Evolutionary conservation across 1,139 yeast genomes (phyloP), one percentile per base, ranked within the genome.

Genomic region (Zygoascus hellenicus): DNA sequence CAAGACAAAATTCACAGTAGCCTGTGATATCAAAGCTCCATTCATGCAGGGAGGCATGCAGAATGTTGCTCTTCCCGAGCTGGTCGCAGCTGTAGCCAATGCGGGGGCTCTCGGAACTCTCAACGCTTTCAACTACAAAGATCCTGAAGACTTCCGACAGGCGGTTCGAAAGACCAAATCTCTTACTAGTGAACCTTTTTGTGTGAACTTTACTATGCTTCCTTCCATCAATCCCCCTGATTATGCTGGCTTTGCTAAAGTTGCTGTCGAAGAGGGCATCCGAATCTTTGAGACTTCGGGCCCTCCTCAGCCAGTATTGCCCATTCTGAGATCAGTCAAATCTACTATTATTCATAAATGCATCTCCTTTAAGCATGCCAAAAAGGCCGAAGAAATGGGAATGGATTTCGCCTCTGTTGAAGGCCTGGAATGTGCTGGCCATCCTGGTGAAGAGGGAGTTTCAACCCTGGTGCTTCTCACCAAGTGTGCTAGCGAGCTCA

Each of bases 381-480:
- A 59, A 22, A 59, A 59, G 43, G 69, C 69, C 22, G 58, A 65
- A 54, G 41, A 51, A 19, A 54, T 62, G 15, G 69, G 69, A 9
- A 69, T 63, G 19, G 63, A 62, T 30, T 66, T 66, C 33, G 54
- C 65, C 37, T 58, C 65, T 32, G 65, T 65, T 32, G 69, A 65
- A 45, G 69, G 69, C 7, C 61, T 61, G 45, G 69, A 63, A 48
- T 65, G 69, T 43, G 69, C 69, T 6, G 69, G 69, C 17, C 69
- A 65, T 46, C 69, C 69, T 14, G 69, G 69, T 19, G 69, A 65
- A 51, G 64, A 64, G 51, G 69, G 61, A 39, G 50, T 65, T 28
- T 52, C 64, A 29, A 55, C 62, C 15, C 50, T 65, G 48, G 53
- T 65, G 22, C 56, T 65, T 32, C 57, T 65, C 26, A 58, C 65